Evolutionary conservation across 169 alveolate species (phyloP), one percentile per base, ranked within the genome.

Genomic region (Miamiensis avidus): DNA sequence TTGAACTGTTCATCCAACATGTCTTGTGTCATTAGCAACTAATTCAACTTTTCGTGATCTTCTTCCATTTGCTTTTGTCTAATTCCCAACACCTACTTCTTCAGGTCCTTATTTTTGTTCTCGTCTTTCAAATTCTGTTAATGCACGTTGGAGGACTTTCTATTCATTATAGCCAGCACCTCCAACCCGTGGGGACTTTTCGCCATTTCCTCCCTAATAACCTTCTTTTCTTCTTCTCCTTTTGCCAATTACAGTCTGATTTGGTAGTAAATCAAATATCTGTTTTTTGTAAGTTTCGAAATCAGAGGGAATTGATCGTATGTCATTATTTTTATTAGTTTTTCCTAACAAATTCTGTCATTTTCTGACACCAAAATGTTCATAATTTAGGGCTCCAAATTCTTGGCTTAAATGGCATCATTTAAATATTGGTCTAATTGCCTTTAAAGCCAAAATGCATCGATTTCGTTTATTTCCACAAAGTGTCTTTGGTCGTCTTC

Each of bases 371-470:
- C 83, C 72, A 97, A 88, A 32, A 92, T 86, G 25, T 92, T 79
- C 74, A 97, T 79, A 27, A 98, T 94, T 84, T 97, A 97, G 90
- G 94, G 95, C 89, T 98, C 99, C 6, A 98, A 91, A 30, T 49
- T 26, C 4, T 15, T 34, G 29, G 27, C 6, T 79, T 90, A 34
- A 31, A 94, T 91, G 20, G 98, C 94, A 77, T 95, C 99, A 65
- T 90, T 88, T 87, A 91, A 96, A 28, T 96, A 89, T 81, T 93
- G 87, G 81, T 93, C 93, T 34, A 98, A 91, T 88, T 98, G 98
- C 65, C 99, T 93, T 92, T 98, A 99, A 83, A 98, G 94, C 99
- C 99, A 98, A 89, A 97, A 98, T 25, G 99, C 97, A 90, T 98
- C 99, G 31, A 98, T 96, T 82, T 94, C 92, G 85, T 95, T 89